Conservation (phyloP, 169 alveolate species). For the Theileria annulata region DNA sequence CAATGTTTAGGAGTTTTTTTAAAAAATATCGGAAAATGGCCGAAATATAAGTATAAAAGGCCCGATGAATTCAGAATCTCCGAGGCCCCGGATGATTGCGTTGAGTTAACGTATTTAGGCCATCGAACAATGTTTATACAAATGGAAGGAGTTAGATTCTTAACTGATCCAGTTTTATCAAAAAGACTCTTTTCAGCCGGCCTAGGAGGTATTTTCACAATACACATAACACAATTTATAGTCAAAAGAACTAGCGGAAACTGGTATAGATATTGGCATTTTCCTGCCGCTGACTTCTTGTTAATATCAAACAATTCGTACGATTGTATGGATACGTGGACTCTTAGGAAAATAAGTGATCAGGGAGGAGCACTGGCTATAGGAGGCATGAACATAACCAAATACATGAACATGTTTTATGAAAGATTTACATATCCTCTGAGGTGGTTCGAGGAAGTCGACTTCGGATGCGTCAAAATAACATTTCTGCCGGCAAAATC, state of each 20-base stretch:
- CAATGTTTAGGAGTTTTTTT: neutral
- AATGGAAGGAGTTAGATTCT: slow-evolving; percentile 46
- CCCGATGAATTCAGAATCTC: neutral
- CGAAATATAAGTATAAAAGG: neutral
- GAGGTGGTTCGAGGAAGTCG: slow-evolving; percentile 42
- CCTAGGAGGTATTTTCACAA: neutral
- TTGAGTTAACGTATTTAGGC: slow-evolving; percentile 51
- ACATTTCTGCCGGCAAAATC: slow-evolving; percentile 51
- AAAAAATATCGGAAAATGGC: slow-evolving; percentile 38
- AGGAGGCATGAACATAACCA: slow-evolving; percentile 56
- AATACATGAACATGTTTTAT: slow-evolving; percentile 31
- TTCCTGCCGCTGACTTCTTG: slow-evolving; percentile 43
- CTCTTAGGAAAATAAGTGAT: slow-evolving; percentile 43
- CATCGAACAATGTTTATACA: slow-evolving; percentile 62
- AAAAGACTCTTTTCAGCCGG: slow-evolving; percentile 37
- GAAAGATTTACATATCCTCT: slow-evolving; percentile 54
- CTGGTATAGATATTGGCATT: slow-evolving; percentile 33
- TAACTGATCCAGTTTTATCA: slow-evolving; percentile 58
- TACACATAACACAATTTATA: neutral
- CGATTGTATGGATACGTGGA: slow-evolving; percentile 46
- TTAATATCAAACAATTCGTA: slow-evolving; percentile 42
- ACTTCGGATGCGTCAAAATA: slow-evolving; percentile 44
- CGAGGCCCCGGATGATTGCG: slow-evolving; percentile 3
- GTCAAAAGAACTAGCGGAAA: slow-evolving; percentile 31
- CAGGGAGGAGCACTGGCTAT: slow-evolving; percentile 47